Evolutionary conservation across 331 rosid genomes (phyloP), one percentile per base, ranked within the genome.

Genomic region (Rhamnella rubrinervis): DNA sequence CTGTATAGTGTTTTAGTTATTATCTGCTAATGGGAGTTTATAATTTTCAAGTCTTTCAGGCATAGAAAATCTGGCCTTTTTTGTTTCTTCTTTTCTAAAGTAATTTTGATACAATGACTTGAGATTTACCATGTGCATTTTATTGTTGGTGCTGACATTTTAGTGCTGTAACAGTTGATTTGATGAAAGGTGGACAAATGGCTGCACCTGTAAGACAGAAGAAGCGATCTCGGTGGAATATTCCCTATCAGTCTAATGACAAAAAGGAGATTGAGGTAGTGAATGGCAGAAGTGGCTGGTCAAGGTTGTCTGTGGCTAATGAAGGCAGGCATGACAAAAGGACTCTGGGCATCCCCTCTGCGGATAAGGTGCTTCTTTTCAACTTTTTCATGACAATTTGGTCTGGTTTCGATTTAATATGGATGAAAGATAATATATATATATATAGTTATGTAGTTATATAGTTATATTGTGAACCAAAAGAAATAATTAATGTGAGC

Each of bases 201-300:
- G 88, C 78, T 67, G 85, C 81, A 69, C 68, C 77, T 63, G 73
- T 58, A 49, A 89, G 85, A 83, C 73, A 70, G 68, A 81, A 83
- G 75, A 95, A 75, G 81, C 85, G 80, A 50, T 87, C 97, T 89
- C 85, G 95, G 19, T 89, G 91, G 95, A 91, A 76, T 83, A 70
- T 84, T 55, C 85, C 85, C 71, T 81, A 79, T 76, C 88, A 73
- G 39, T 80, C 80, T 55, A 68, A 50, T 61, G 23, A 63, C 28
- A 84, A 66, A 25, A 75, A 76, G 72, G 85, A 67, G 71, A 39
- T 63, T 37, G 87, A 78, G 57, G 78, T 71, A 26, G 76, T 78
- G 67, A 72, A 70, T 55, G 73, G 66, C 41, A 84, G 81, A 75
- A 75, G 62, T 78, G 82, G 77, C 44, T 76, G 59, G 71, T 56